These are phyloP conservation scores for Aspergillus aculeatinus DNA, from an alignment of 2,329 filamentous ascomycete genomes.

Conservation along the genomic window DNA sequence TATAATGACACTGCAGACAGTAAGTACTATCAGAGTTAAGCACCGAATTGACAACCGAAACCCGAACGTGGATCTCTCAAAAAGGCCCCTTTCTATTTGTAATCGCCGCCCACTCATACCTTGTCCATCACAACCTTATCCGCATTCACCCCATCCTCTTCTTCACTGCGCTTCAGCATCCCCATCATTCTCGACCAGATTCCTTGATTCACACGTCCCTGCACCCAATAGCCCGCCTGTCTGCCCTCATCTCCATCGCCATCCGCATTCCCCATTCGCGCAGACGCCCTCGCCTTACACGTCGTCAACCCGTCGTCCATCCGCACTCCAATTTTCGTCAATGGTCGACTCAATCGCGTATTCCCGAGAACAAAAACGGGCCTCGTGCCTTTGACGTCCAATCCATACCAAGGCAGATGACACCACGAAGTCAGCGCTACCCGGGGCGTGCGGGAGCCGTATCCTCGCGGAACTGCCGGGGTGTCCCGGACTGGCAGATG, in stretches of 20 bases:
- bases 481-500: neutral
- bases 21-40: too few species aligned
- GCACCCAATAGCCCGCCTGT: neutral
- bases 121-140: too few species aligned
- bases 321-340: neutral
- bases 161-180: neutral
- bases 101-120: too few species aligned
- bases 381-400: neutral
- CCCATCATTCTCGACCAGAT: neutral
- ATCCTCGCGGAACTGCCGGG: neutral
- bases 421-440: neutral
- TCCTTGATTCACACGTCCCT: neutral
- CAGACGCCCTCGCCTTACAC: neutral
- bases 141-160: too few species aligned
- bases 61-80: too few species aligned
- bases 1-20: too few species aligned
- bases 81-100: too few species aligned
- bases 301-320: neutral
- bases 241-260: neutral
- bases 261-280: too few species aligned
- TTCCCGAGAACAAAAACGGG: neutral
- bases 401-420: neutral
- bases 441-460: neutral
- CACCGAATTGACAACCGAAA: too few species aligned
- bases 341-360: neutral